phyloP scores from a whole-genome alignment of 1,139 yeast species.

The Blastobotrys arbuscula region DNA sequence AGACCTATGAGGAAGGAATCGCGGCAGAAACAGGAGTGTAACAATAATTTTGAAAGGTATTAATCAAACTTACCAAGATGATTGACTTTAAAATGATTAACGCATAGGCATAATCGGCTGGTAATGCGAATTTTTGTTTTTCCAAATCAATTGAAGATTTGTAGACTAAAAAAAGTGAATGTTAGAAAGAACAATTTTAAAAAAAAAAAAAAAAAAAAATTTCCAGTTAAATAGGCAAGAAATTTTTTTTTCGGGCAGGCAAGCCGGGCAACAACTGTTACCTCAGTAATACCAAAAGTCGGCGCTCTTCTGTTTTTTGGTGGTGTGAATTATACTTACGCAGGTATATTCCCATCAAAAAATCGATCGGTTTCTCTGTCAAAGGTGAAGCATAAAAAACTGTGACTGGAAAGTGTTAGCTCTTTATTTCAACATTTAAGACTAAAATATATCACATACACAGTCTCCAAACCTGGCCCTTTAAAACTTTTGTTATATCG shows the following conservation, averaged over 20 bases:
- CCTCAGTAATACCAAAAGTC: background rate
- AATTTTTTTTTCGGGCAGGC: background rate
- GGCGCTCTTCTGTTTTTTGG: background rate
- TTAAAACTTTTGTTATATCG: background rate
- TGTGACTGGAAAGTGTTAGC: conserved; percentile 23
- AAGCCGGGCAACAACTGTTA: too few relatives aligned
- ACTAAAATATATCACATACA: conserved; percentile 22
- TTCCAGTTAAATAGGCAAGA: background rate
- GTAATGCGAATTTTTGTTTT: conserved; percentile 27
- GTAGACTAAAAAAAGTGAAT: conserved; percentile 17
- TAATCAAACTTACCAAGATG: conserved; percentile 28
- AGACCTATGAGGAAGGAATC: conserved; percentile 24
- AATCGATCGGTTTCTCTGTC: conserved; percentile 26
- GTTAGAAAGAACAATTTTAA: conserved; percentile 5
- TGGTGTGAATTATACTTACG: conserved; percentile 21
- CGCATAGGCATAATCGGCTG: conserved; percentile 33
- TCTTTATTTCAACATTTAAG: background rate
- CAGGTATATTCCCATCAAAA: conserved; percentile 29
- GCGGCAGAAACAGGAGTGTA: conserved; percentile 35
- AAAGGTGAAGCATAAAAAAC: conserved; percentile 30
- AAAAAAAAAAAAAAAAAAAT: background rate
- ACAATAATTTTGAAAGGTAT: background rate
- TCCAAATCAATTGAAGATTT: conserved; percentile 31
- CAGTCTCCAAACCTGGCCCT: conserved; percentile 33
- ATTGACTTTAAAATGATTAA: conserved; percentile 27